Base-by-base conservation (phyloP, 441 rosid genomes). In the Populus trichocarpa region DNA sequence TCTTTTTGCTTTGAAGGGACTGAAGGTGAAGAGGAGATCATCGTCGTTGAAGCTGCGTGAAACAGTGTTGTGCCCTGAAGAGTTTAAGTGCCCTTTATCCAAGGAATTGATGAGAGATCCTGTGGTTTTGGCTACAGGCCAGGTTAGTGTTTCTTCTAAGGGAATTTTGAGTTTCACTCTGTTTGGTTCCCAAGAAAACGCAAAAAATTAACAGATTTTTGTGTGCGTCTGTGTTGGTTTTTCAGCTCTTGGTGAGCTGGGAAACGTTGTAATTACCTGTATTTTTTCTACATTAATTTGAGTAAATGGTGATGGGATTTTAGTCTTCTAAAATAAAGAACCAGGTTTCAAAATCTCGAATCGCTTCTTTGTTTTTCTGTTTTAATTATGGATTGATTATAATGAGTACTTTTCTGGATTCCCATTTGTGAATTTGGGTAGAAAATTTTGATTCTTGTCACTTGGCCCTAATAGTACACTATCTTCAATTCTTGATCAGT, bases 81-180 rank as follows among this genome's bases (percentile, higher is more conserved):
- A 91, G 86, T 92, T 89, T 79, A 89, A 83, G 79, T 96, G 99
- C 77, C 97, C 97, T 40, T 84, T 96, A 42, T 96, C 99, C 28
- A 90, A 88, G n/a, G 97, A 96, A 65, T 79, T 96, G 82, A 96
- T 94, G 99, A 85, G 87, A 81, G 98, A 96, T 88, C 99, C 99
- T 53, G 97, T 96, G 59, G 83, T 96, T 85, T 77, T 96, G 83
- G 81, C 94, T 70, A 88, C 99, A 26, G 99, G 99, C 12, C 93
- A 85, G 98, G 99, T 94, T 76, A 20, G 87, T 79, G 59, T 74
- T 6, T 23, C 18, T 11, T 12, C 20, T 46, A 46, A 57, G 14
- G 20, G 18, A 18, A 35, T 66, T 72, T 11, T 2, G 18, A 22
- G 40, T 53, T 28, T 63, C 61, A 38, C 14, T 33, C 69, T 76